Percentiles rank a stretch among this genome's conserved stretches.
Conservation (phyloP, 2,329 filamentous ascomycete genomes). For the Hirsutella minnesotensis region DNA sequence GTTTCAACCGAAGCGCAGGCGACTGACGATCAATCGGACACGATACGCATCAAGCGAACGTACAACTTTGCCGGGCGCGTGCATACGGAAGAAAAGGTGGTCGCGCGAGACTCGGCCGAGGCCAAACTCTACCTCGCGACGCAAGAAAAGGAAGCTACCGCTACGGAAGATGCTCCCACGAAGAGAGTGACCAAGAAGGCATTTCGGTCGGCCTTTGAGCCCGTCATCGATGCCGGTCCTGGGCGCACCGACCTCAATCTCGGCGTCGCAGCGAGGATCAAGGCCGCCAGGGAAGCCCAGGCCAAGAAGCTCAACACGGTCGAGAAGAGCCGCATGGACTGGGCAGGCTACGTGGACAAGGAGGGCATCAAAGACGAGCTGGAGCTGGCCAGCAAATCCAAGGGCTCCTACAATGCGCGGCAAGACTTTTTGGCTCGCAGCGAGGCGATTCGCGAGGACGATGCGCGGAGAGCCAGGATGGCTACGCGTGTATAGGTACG, state of each 20-base stretch:
- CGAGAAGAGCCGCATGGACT: slow-evolving; percentile 63
- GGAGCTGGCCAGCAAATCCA: slow-evolving; percentile 50
- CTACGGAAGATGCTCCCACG: slow-evolving; percentile 10
- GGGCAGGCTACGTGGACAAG: slow-evolving; percentile 60
- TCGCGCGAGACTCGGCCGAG: slow-evolving; percentile 53
- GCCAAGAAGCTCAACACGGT: slow-evolving; percentile 59
- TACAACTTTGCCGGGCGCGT: slow-evolving; percentile 67
- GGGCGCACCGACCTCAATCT: slow-evolving; percentile 47
- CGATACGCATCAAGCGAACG: slow-evolving; percentile 55
- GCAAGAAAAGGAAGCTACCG: slow-evolving; percentile 19
- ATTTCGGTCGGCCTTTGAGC: slow-evolving; percentile 53
- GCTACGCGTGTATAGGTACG: slow-evolving; percentile 20
- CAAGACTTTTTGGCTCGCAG: slow-evolving; percentile 56
- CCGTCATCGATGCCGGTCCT: slow-evolving; percentile 29
- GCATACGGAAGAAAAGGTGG: slow-evolving; percentile 60
- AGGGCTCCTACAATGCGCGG: slow-evolving; percentile 48
- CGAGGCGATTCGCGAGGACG: slow-evolving; percentile 49
- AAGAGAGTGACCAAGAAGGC: slow-evolving; percentile 39
- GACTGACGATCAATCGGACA: slow-evolving; percentile 19
- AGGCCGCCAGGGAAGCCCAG: slow-evolving; percentile 35
- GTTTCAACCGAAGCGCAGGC: not conserved
- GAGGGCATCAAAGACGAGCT: slow-evolving; percentile 61
- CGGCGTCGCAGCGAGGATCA: slow-evolving; percentile 35
- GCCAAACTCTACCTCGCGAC: slow-evolving; percentile 51
- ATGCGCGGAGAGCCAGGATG: slow-evolving; percentile 42